Conservation (phyloP, 352 stramenopile genomes). For the Globisporangium acanthophoron region DNA sequence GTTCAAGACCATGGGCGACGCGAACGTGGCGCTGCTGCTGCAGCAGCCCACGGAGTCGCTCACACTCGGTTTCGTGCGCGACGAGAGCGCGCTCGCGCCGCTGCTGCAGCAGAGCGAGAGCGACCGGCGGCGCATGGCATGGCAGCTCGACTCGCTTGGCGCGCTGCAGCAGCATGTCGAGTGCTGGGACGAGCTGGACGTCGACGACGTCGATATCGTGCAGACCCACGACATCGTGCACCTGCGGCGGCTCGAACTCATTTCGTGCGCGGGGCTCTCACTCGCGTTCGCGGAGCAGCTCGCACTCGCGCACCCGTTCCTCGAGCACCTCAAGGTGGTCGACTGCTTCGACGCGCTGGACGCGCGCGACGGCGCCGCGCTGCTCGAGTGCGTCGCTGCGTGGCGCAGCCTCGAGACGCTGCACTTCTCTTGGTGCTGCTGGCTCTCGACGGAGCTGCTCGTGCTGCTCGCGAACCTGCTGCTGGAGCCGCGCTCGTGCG, state of each 20-base stretch:
- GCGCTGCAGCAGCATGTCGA: constrained; percentile 38
- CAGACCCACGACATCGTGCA: constrained; percentile 45
- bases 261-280: constrained; percentile 61
- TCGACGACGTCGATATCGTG: constrained; percentile 64
- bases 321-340: constrained; percentile 56
- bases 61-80: constrained; percentile 63
- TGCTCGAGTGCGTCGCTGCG: constrained; percentile 46
- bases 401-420: constrained; percentile 58
- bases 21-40: constrained; percentile 57
- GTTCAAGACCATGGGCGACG: constrained; percentile 67
- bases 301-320: constrained; percentile 33
- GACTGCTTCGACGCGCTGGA: constrained; percentile 63
- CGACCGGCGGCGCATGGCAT: constrained; percentile 38
- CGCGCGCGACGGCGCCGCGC: constrained; percentile 27
- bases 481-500: constrained; percentile 38
- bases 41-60: constrained; percentile 51
- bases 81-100: constrained; percentile 38
- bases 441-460: constrained; percentile 72
- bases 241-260: constrained; percentile 55
- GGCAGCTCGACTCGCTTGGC: constrained; percentile 23
- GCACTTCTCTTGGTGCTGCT: constrained; percentile 78
- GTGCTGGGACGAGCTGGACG: constrained; percentile 67
- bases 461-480: constrained; percentile 67
- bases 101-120: constrained; percentile 30
- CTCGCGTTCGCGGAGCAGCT: constrained; percentile 41